phyloP scores from a whole-genome alignment of 2,329 filamentous ascomycete genomes.

The Lachnellula hyalina region DNA sequence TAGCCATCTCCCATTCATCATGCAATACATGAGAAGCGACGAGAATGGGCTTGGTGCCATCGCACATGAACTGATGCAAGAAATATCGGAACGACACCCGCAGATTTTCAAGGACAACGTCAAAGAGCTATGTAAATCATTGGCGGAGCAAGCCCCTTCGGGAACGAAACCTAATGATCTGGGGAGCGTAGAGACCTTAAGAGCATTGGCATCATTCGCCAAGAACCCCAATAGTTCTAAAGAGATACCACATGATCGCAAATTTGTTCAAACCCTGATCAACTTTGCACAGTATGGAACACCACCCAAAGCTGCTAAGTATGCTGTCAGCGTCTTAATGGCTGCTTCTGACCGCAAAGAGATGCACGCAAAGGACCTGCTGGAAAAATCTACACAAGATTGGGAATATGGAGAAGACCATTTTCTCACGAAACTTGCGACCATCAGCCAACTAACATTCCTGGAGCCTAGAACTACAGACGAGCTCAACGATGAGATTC shows the following conservation, averaged over 20 bases:
- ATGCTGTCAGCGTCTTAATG: constrained; percentile 86
- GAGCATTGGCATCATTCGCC: constrained; percentile 88
- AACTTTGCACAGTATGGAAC: constrained; percentile 78
- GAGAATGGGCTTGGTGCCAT: constrained; percentile 70
- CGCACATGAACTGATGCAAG: constrained; percentile 84
- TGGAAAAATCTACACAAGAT: constrained; percentile 68
- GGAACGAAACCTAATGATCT: constrained; percentile 62
- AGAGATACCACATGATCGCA: constrained; percentile 75
- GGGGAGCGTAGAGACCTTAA: constrained; percentile 81
- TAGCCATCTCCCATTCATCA: constrained; percentile 86
- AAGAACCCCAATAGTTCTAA: constrained; percentile 65
- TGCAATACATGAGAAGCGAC: constrained; percentile 80
- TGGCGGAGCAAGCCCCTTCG: constrained; percentile 75
- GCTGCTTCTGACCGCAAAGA: constrained; percentile 67
- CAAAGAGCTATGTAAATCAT: constrained; percentile 80
- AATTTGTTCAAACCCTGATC: constrained; percentile 74
- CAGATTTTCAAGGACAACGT: constrained; percentile 91
- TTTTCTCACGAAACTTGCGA: constrained; percentile 70
- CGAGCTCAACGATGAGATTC: constrained; percentile 69
- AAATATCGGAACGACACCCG: constrained; percentile 85
- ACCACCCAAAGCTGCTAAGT: constrained; percentile 81
- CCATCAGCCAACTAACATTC: constrained; percentile 70
- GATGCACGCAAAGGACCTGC: constrained; percentile 77
- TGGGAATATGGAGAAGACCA: constrained; percentile 68
- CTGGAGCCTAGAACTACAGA: constrained; percentile 67